phyloP scores from a whole-genome alignment of 2,329 filamentous ascomycete species.

The Pseudogymnoascus sp. region DNA sequence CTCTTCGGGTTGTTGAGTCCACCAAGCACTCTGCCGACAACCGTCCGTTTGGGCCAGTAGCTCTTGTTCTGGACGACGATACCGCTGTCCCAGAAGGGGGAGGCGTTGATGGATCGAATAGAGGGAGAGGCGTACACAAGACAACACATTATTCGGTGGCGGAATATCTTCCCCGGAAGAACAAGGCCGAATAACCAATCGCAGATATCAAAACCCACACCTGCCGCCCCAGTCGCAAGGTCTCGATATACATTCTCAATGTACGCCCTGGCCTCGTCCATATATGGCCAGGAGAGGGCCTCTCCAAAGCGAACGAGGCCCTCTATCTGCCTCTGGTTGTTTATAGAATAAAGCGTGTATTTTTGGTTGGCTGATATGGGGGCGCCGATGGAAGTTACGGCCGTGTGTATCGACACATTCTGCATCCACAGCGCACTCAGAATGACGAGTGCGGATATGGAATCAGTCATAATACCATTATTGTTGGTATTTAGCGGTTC shows the following conservation, averaged over 20 bases:
- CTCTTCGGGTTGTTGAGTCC: background rate
- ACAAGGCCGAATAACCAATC: background rate
- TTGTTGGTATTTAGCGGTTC: background rate
- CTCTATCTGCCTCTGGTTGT: background rate
- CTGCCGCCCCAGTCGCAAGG: background rate
- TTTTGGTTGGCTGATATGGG: background rate
- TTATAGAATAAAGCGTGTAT: background rate
- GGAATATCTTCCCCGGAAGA: background rate
- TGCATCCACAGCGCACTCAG: background rate
- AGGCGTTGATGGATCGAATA: background rate
- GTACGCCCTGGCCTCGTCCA: background rate
- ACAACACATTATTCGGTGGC: background rate
- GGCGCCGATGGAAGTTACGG: background rate
- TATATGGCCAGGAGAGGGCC: background rate
- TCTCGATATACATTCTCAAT: background rate
- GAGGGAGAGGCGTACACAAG: background rate
- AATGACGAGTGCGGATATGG: background rate
- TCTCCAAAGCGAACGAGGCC: background rate
- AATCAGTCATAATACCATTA: background rate
- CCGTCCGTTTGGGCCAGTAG: background rate
- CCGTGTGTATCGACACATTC: background rate
- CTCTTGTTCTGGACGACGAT: background rate
- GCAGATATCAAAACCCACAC: background rate
- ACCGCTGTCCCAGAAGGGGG: background rate
- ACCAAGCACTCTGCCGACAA: background rate